Conservation (phyloP, 768 basidiomycete genomes). For the Rhodotorula toruloides region DNA sequence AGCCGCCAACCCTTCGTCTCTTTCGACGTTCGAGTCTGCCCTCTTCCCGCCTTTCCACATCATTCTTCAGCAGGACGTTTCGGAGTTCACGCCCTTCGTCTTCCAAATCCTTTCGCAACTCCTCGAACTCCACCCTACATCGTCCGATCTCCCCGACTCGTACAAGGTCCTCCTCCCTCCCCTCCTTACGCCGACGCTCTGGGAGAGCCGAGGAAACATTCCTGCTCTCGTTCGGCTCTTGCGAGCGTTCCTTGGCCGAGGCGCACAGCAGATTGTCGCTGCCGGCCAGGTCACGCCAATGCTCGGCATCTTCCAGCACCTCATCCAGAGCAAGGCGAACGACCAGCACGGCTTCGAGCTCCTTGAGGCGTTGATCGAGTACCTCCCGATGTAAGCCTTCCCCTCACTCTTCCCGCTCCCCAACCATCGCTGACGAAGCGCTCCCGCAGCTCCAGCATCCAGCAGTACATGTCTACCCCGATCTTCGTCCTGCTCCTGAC, state of each 20-base stretch:
- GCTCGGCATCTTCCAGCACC: slow-evolving; percentile 82
- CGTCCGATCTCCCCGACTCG: slow-evolving; percentile 58
- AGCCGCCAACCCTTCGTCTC: slow-evolving; percentile 60
- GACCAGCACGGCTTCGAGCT: slow-evolving; percentile 90
- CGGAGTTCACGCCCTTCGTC: slow-evolving; percentile 94
- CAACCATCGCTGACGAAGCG: neutral
- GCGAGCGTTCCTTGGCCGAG: slow-evolving; percentile 72
- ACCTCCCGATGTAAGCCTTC: slow-evolving; percentile 65
- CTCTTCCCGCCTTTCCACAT: slow-evolving; percentile 81
- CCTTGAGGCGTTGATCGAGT: slow-evolving; percentile 66
- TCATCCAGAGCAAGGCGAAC: slow-evolving; percentile 70
- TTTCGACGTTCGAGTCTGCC: slow-evolving; percentile 69
- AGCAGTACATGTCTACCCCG: slow-evolving; percentile 67
- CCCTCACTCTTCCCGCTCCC: neutral
- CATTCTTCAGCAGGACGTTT: slow-evolving; percentile 86
- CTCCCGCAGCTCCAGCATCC: slow-evolving; percentile 57
- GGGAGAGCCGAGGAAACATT: slow-evolving; percentile 91
- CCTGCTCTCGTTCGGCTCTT: slow-evolving; percentile 86
- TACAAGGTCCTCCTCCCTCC: slow-evolving; percentile 76
- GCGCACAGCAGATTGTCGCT: slow-evolving; percentile 61
- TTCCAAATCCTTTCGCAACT: slow-evolving; percentile 97
- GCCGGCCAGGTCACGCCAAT: slow-evolving; percentile 69
- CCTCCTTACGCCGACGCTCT: slow-evolving; percentile 74
- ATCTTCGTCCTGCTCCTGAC: slow-evolving; percentile 69
- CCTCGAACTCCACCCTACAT: slow-evolving; percentile 68